A percentile compares a stretch with the other conserved stretches of the same genome.
These are phyloP conservation scores for Noccaea bulbosa DNA, from an alignment of 345 rosid genomes.

Conservation along the genomic window DNA sequence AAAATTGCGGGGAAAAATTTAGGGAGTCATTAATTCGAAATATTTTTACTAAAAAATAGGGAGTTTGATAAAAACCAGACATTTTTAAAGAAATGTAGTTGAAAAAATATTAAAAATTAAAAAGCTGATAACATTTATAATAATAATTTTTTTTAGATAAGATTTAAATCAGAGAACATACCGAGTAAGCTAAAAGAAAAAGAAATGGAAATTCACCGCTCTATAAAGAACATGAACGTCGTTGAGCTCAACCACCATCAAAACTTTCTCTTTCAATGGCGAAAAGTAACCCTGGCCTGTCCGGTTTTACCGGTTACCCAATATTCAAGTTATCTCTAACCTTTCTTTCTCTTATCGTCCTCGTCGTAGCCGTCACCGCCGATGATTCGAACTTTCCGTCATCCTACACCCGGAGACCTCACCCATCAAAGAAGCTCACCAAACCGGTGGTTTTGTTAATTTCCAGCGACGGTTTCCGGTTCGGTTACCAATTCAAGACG, in stretches of 20 bases:
- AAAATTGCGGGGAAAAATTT: too few relatives aligned
- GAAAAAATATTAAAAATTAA: too few relatives aligned
- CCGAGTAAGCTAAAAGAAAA: not conserved
- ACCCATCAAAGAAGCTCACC: constrained; percentile 57
- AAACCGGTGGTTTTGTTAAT: constrained; percentile 71
- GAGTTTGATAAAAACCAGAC: too few relatives aligned
- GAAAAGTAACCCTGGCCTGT: not conserved
- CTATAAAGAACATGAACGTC: constrained; percentile 17
- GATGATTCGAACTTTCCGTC: not conserved
- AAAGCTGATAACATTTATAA: too few relatives aligned
- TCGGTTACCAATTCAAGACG: constrained; percentile 90
- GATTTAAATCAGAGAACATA: too few relatives aligned
- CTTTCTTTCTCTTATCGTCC: constrained; percentile 50
- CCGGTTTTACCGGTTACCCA: not conserved
- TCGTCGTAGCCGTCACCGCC: constrained; percentile 37
- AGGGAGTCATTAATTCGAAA: too few relatives aligned
- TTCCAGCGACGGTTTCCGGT: constrained; percentile 91
- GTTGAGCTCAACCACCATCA: constrained; percentile 13
- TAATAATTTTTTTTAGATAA: too few relatives aligned
- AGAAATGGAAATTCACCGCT: not conserved
- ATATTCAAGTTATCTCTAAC: constrained; percentile 40
- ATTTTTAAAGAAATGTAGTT: too few relatives aligned
- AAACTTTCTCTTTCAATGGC: constrained; percentile 11
- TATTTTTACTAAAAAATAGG: too few relatives aligned
- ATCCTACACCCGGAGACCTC: constrained; percentile 38